Evolutionary conservation across 768 basidiomycete genomes (phyloP).

Genomic region (Agaricus blazei): DNA sequence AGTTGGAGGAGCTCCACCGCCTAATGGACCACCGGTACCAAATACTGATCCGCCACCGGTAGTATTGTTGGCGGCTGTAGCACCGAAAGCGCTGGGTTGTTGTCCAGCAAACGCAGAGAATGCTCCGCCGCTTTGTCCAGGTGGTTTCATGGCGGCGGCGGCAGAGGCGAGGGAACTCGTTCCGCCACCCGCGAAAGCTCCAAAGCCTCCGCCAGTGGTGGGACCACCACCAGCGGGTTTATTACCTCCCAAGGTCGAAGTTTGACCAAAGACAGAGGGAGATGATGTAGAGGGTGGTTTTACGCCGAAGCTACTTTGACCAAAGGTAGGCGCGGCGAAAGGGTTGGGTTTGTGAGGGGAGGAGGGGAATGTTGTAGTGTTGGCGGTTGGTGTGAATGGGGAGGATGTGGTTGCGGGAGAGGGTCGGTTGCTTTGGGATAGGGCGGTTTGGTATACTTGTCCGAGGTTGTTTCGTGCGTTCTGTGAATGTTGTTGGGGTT

Average conservation of each 20-base stretch:
- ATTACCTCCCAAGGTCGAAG: conserved; percentile 14
- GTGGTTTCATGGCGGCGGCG: conserved; percentile 5
- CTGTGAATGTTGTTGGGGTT: conserved; percentile 16
- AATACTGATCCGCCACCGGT: conserved; percentile 22
- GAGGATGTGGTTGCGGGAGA: not conserved
- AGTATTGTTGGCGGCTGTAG: conserved; percentile 20
- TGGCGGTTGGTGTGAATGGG: not conserved
- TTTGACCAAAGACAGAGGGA: conserved; percentile 35
- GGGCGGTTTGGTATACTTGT: conserved; percentile 39
- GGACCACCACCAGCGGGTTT: too few species aligned
- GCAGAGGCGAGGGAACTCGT: conserved; percentile 27
- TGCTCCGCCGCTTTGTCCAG: conserved; percentile 22
- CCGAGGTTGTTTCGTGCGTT: conserved; percentile 44
- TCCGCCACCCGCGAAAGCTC: conserved; percentile 29
- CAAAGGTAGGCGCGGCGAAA: conserved; percentile 19
- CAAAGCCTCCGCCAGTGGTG: conserved; percentile 42
- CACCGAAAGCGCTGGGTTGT: conserved; percentile 39
- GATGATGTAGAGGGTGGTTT: conserved; percentile 15
- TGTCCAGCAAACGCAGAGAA: conserved; percentile 51
- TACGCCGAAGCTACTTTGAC: conserved; percentile 14
- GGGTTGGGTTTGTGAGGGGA: conserved; percentile 16
- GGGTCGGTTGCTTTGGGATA: conserved; percentile 12
- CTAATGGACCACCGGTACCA: conserved; percentile 18
- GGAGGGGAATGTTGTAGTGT: conserved; percentile 4
- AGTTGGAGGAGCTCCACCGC: conserved; percentile 14